A percentile compares a stretch with the other conserved stretches of the same genome.
These are phyloP conservation scores for Boletus smithii DNA, from an alignment of 1,284 basidiomycete species.

Conservation along the genomic window DNA sequence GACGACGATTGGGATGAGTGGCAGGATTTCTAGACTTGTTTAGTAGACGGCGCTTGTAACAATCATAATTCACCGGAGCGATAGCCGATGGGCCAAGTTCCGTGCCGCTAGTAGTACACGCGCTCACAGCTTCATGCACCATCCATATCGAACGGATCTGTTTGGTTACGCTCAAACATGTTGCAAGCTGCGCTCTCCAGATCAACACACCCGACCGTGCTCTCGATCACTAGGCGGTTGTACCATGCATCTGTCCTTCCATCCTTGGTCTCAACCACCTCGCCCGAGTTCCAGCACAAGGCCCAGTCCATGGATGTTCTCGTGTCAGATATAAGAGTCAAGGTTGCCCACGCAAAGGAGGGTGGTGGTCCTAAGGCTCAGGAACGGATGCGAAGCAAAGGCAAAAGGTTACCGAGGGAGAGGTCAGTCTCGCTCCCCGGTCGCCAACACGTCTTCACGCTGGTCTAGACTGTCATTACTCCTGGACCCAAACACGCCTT, in stretches of 20 bases:
- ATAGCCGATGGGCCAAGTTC: slow-evolving; percentile 17
- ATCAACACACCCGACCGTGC: slow-evolving; percentile 4
- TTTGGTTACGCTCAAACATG: slow-evolving; percentile 18
- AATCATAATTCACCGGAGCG: no score
- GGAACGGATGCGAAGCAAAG: slow-evolving; percentile 73
- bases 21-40: slow-evolving; percentile 62
- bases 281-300: slow-evolving; percentile 68
- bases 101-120: slow-evolving; percentile 19
- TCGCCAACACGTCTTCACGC: slow-evolving; percentile 3
- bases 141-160: no score
- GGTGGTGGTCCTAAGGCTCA: slow-evolving; percentile 70
- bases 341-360: slow-evolving; percentile 52
- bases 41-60: not conserved
- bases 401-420: slow-evolving; percentile 86
- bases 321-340: slow-evolving; percentile 60
- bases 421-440: slow-evolving; percentile 47
- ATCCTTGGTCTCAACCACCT: slow-evolving; percentile 60
- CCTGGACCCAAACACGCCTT: slow-evolving; percentile 85
- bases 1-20: slow-evolving; percentile 69
- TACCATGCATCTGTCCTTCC: slow-evolving; percentile 76
- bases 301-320: slow-evolving; percentile 65
- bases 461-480: slow-evolving; percentile 55
- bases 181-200: slow-evolving; percentile 19
- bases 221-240: slow-evolving; percentile 13
- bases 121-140: not conserved